A percentile compares a stretch with the other conserved stretches of the same genome.
Conservation (phyloP, 768 basidiomycete species). For the Leccinum variicolor region DNA sequence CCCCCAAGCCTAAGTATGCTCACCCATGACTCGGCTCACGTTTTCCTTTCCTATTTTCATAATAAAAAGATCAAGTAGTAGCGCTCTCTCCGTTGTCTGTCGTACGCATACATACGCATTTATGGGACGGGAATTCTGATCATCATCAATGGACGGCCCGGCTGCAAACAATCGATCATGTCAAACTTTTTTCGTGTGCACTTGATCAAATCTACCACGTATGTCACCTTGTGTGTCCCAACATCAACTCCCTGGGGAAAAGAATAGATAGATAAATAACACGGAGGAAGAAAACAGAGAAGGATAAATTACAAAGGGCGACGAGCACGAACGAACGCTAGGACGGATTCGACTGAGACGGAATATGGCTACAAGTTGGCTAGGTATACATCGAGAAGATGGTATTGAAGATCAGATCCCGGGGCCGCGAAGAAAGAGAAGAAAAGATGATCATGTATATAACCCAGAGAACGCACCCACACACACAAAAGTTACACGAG, state of each 20-base stretch:
- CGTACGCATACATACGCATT: conserved; percentile 3
- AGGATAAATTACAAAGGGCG: neutral
- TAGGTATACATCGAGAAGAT: conserved; percentile 33
- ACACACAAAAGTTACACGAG: neutral
- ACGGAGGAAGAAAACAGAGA: neutral
- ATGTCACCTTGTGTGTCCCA: neutral
- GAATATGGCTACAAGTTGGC: conserved; percentile 38
- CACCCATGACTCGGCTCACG: conserved; percentile 6
- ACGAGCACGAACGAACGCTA: neutral
- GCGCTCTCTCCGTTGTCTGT: conserved; percentile 9
- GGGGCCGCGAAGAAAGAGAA: neutral
- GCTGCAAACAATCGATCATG: neutral
- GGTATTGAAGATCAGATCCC: conserved; percentile 17
- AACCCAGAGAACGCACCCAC: neutral
- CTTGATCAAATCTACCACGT: neutral
- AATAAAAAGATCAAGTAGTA: conserved; percentile 9
- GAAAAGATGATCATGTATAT: neutral
- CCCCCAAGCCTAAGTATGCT: conserved; percentile 10
- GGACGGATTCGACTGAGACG: neutral
- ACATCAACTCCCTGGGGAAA: neutral
- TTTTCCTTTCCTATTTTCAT: neutral
- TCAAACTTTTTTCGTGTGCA: neutral
- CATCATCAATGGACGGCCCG: neutral
- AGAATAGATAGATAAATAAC: neutral
- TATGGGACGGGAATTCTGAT: neutral